These are phyloP conservation scores for Fusarium abutilonis DNA, from an alignment of 2,329 filamentous ascomycete genomes.

Conservation along the genomic window DNA sequence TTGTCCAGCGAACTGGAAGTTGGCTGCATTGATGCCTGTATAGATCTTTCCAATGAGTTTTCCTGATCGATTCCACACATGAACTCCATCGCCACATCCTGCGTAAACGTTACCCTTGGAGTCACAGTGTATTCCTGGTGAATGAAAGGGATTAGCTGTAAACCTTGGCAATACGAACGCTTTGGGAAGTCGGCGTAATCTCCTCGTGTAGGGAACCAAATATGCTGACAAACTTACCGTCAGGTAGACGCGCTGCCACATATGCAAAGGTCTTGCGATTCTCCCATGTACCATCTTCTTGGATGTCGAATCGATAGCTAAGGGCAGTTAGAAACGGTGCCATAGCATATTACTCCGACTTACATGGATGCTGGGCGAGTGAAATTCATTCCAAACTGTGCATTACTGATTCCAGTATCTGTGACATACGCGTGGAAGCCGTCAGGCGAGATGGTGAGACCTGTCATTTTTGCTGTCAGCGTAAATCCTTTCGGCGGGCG, in stretches of 20 bases:
- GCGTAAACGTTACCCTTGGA: constrained; percentile 64
- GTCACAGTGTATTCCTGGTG: constrained; percentile 64
- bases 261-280: constrained; percentile 67
- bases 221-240: constrained; percentile 55
- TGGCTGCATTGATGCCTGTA: constrained; percentile 56
- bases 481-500: accelerated
- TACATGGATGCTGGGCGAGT: constrained; percentile 60
- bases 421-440: constrained; percentile 64
- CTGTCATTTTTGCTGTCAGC: constrained; percentile 39
- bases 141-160: neutral
- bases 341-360: constrained; percentile 15
- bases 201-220: too few species aligned
- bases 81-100: constrained; percentile 60
- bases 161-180: too few species aligned
- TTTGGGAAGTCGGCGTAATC: too few species aligned
- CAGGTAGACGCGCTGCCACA: constrained; percentile 62
- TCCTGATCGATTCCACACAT: constrained; percentile 59
- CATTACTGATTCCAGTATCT: constrained; percentile 61
- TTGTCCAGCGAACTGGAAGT: constrained; percentile 57
- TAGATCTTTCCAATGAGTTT: constrained; percentile 66
- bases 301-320: constrained; percentile 59
- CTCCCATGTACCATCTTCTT: constrained; percentile 57
- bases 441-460: constrained; percentile 65
- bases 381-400: constrained; percentile 54
- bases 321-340: neutral